Conservation (phyloP, 2,329 filamentous ascomycete genomes). For the Hortaea sp. region DNA sequence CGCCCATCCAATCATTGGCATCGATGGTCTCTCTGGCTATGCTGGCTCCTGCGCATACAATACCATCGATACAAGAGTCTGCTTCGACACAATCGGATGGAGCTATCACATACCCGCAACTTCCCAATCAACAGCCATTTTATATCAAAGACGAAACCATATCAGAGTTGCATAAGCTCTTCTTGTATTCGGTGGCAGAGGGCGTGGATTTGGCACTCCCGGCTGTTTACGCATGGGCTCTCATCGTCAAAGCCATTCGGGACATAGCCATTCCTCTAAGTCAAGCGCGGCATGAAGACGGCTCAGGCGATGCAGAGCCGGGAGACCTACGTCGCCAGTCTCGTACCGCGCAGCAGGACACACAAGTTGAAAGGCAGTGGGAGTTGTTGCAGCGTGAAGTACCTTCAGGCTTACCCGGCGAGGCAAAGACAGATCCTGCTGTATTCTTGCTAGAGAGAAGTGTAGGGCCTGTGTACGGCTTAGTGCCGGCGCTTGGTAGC, state of each 20-base stretch:
- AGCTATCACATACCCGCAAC: background rate
- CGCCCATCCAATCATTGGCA: slow-evolving; percentile 57
- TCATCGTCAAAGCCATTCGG: slow-evolving; percentile 62
- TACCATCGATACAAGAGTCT: slow-evolving; percentile 40
- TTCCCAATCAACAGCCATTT: slow-evolving; percentile 39
- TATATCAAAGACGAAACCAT: slow-evolving; percentile 60
- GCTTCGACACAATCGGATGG: background rate
- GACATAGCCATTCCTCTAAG: slow-evolving; percentile 23
- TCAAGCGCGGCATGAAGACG: slow-evolving; percentile 8
- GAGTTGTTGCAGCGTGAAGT: slow-evolving; percentile 8
- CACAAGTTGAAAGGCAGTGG: slow-evolving; percentile 17
- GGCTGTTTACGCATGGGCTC: slow-evolving; percentile 69
- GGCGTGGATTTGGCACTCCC: slow-evolving; percentile 57
- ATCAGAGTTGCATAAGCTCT: slow-evolving; percentile 61
- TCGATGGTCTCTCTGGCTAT: slow-evolving; percentile 62
- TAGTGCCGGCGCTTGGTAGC: slow-evolving; percentile 35
- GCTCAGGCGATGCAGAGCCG: slow-evolving; percentile 9
- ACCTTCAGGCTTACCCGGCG: background rate
- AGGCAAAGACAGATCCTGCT: slow-evolving; percentile 31
- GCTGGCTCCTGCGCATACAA: slow-evolving; percentile 55
- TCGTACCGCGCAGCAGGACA: background rate
- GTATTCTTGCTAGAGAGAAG: slow-evolving; percentile 37
- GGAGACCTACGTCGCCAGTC: slow-evolving; percentile 2
- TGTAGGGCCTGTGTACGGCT: slow-evolving; percentile 40
- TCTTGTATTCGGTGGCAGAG: slow-evolving; percentile 49